phyloP scores from a whole-genome alignment of 495 filamentous ascomycete genomes.

The Penicillium bialowiezense region DNA sequence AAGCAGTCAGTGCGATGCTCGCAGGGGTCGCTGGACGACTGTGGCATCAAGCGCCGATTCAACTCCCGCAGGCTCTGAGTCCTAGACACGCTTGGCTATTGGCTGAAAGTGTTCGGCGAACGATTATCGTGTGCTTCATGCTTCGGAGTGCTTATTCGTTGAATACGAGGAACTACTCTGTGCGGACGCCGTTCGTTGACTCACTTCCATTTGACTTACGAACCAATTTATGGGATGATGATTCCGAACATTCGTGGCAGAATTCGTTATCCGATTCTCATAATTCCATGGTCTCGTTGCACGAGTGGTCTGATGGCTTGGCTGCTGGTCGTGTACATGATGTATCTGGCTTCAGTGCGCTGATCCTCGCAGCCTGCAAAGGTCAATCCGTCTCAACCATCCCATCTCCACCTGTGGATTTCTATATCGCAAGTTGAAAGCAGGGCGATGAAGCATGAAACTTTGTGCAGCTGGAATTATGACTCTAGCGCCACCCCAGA shows the following conservation, averaged over 20 bases:
- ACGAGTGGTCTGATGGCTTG: constrained; percentile 26
- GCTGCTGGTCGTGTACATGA: constrained; percentile 21
- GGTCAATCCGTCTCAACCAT: constrained; percentile 20
- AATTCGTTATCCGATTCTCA: neutral
- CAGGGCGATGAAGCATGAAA: neutral
- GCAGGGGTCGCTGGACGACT: constrained; percentile 16
- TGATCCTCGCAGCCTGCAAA: constrained; percentile 30
- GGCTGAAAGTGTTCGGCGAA: constrained; percentile 43
- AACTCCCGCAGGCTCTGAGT: constrained; percentile 21
- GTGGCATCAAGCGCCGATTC: constrained; percentile 26
- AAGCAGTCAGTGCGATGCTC: constrained; percentile 22
- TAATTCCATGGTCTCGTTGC: constrained; percentile 25
- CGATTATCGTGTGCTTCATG: constrained; percentile 37
- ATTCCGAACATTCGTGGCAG: constrained; percentile 23
- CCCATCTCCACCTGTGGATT: constrained; percentile 8
- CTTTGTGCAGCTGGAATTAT: too few relatives aligned
- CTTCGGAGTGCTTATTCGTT: constrained; percentile 37
- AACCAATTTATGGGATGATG: constrained; percentile 34
- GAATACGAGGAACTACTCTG: constrained; percentile 36
- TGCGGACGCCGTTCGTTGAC: constrained; percentile 37
- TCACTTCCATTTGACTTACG: constrained; percentile 38
- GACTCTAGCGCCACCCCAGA: too few relatives aligned
- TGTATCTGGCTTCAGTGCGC: constrained; percentile 17
- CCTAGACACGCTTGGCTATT: constrained; percentile 44
- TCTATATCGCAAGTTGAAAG: constrained; percentile 5